Percentiles rank a stretch among this genome's conserved stretches.
Conservation (phyloP, 345 rosid genomes). For the Eucalyptus pauciflora region DNA sequence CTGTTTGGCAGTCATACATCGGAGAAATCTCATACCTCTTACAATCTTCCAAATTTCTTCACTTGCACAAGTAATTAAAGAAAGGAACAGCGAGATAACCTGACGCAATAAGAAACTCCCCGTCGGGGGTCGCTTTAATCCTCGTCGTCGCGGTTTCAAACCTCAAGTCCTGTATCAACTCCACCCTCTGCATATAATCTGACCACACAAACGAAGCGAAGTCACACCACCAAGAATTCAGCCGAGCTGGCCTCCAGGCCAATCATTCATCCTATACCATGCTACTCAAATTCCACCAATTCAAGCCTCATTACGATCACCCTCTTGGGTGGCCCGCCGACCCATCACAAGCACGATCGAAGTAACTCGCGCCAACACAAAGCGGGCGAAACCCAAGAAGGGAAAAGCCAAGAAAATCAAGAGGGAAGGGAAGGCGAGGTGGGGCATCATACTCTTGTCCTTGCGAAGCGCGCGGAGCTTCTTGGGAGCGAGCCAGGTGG, state of each 20-base stretch:
- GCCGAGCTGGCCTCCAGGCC: neutral
- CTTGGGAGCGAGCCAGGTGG: slow-evolving; percentile 69
- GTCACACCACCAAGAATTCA: neutral
- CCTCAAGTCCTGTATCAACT: slow-evolving; percentile 73
- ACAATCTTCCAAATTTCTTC: neutral
- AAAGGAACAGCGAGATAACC: slow-evolving; percentile 18
- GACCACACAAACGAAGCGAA: neutral
- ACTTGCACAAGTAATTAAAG: neutral
- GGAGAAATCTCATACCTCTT: neutral
- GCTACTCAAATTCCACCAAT: neutral
- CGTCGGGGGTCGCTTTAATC: slow-evolving; percentile 77
- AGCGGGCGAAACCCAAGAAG: neutral
- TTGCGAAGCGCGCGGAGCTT: slow-evolving; percentile 74
- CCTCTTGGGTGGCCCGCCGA: neutral
- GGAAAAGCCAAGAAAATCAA: neutral
- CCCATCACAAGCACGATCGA: neutral
- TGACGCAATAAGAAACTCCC: slow-evolving; percentile 75
- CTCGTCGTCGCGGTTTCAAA: slow-evolving; percentile 72
- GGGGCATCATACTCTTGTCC: slow-evolving; percentile 36
- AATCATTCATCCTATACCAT: neutral
- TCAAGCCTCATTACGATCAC: neutral
- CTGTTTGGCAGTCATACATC: slow-evolving; percentile 18
- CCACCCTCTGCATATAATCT: slow-evolving; percentile 37
- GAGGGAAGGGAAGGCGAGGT: neutral
- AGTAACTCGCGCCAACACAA: neutral